A percentile compares a stretch with the other conserved stretches of the same genome.
phyloP scores from a whole-genome alignment of 2,329 filamentous ascomycete genomes.

The Apiospora rasikravindrae region DNA sequence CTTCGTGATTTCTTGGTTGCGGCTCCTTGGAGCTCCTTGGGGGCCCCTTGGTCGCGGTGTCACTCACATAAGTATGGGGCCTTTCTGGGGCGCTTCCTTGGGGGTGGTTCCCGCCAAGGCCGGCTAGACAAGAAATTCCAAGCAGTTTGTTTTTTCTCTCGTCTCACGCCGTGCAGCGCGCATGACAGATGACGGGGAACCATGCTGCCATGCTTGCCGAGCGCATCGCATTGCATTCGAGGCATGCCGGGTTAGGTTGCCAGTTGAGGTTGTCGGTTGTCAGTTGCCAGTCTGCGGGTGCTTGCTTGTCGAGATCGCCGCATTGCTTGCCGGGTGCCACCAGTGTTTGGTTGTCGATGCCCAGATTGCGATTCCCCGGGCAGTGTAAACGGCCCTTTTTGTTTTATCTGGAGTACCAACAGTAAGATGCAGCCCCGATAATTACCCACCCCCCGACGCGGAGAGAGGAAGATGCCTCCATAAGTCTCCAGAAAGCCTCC shows the following conservation, averaged over 20 bases:
- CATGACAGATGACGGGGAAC: not conserved
- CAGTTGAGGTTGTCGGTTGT: not conserved
- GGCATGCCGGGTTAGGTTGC: no score
- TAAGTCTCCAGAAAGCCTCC: not conserved
- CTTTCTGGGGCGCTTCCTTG: not conserved
- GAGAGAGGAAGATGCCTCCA: constrained; percentile 7
- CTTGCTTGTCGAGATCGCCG: not conserved
- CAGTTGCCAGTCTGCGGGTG: not conserved
- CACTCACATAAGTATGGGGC: constrained; percentile 16
- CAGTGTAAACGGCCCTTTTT: constrained; percentile 15
- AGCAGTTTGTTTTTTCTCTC: not conserved
- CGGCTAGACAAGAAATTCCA: constrained; percentile 14
- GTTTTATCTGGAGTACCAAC: constrained; percentile 9
- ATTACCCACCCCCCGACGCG: constrained; percentile 12
- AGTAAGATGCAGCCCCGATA: constrained; percentile 1
- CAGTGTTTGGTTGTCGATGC: not conserved
- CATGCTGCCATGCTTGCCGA: not conserved
- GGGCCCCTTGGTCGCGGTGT: constrained; percentile 14
- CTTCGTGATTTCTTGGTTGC: constrained; percentile 12
- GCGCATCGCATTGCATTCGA: no score
- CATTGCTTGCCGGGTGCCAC: not conserved
- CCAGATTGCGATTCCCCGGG: not conserved
- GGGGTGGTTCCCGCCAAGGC: constrained; percentile 16
- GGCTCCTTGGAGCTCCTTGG: not conserved
- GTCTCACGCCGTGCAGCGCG: not conserved